Evolutionary conservation across 2,329 filamentous ascomycete species (phyloP).

Genomic region (Epichloe aotearoae): DNA sequence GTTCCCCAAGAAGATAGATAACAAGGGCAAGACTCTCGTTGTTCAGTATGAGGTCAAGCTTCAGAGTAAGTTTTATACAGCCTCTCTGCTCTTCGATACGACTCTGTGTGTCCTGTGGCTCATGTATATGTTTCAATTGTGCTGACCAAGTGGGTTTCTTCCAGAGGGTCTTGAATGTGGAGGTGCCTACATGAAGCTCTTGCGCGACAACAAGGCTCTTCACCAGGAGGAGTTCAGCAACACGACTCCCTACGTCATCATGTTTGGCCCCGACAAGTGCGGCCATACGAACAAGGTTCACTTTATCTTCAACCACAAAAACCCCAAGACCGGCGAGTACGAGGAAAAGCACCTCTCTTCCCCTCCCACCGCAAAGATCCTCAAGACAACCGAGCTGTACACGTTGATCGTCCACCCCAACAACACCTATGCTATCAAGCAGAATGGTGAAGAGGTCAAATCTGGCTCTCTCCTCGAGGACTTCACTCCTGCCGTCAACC

Average conservation of each 20-base stretch:
- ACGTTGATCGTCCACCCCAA: constrained; percentile 93
- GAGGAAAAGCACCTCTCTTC: constrained; percentile 96
- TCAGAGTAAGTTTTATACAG: constrained; percentile 53
- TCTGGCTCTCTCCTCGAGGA: constrained; percentile 86
- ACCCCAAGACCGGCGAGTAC: constrained; percentile 98
- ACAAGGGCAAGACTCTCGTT: constrained; percentile 93
- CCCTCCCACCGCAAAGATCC: constrained; percentile 73
- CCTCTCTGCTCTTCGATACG: too few species aligned
- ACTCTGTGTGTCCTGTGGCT: not conserved
- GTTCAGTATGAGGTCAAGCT: constrained; percentile 99
- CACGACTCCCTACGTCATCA: constrained; percentile 89
- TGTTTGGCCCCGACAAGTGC: constrained; percentile 99
- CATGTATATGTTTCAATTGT: constrained; percentile 1
- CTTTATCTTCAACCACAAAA: constrained; percentile 99
- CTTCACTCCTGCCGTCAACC: constrained; percentile 89
- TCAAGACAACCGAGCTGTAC: constrained; percentile 90
- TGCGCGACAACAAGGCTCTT: constrained; percentile 93
- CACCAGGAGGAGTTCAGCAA: constrained; percentile 98
- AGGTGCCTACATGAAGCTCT: constrained; percentile 97
- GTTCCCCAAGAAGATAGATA: constrained; percentile 91
- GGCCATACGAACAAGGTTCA: constrained; percentile 96
- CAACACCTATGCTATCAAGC: constrained; percentile 86
- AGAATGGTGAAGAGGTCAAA: constrained; percentile 81
- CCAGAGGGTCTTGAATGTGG: constrained; percentile 89
- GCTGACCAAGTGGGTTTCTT: not conserved